Base-by-base conservation (phyloP, 306 rosid genomes). In the Cucumis melo region DNA sequence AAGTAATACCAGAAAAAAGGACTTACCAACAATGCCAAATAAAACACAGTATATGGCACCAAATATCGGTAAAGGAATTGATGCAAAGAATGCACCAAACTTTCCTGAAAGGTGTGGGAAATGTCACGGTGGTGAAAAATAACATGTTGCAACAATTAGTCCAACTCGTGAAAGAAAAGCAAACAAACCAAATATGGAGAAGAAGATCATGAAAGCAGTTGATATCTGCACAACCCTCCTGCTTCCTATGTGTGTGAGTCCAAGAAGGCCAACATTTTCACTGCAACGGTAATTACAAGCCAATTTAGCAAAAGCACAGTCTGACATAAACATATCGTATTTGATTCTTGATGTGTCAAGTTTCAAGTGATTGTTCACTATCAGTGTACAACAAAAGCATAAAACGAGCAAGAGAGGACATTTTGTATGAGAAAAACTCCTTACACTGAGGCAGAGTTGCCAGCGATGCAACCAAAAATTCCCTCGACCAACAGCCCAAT, bases 211-310 rank as follows among this genome's bases (percentile, higher is more conserved):
- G 90, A 92, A 95, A 51, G 80, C 91, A 63, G 93, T 79, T n/a
- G 98, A 92, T 51, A 95, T 90, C 78, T 95, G 97, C 87, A 92
- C 97, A 1, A 91, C 96, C 81, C 99, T 88, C 83, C 99, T 83
- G 90, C 99, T 95, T 63, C 99, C 99, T 55, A 95, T 92, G 78
- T 78, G 90, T 0, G 99, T 95, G 78, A 95, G 78, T 68, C 99
- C 99, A 79, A 95, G 97, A 41, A 92, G 87, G 23, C 99, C 99
- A 39, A 92, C 92, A 81, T 95, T 95, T 83, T 95, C 99, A n/a
- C 99, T 95, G 88, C 84, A 82, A 42, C 7, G 81, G 10, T 60
- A 79, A 79, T 70, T 41, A 21, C 29, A n/a, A 56, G 21, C 77
- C 77, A 72, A 77, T 60, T 78, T 48, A 62, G 17, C 16, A 29